Evolutionary conservation across 257 asterid genomes (phyloP).

Genomic region (Ligustrum vulgare): DNA sequence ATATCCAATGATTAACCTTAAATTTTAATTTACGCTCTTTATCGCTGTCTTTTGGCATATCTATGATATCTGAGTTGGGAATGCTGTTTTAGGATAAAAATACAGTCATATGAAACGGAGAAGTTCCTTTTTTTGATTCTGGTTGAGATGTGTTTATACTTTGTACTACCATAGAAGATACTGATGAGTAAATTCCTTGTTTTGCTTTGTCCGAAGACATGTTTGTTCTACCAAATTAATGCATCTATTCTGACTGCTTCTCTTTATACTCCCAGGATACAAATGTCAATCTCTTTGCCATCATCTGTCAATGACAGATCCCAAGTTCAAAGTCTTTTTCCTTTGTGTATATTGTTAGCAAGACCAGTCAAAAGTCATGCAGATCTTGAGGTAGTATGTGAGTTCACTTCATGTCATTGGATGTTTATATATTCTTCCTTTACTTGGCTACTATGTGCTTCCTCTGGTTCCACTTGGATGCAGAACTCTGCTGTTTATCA

Average conservation of each 20-base stretch:
- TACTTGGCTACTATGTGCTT: constrained; percentile 20
- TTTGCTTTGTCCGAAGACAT: not conserved
- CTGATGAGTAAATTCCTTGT: constrained; percentile 17
- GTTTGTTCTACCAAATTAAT: constrained; percentile 16
- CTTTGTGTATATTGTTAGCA: constrained; percentile 82
- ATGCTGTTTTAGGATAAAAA: no score
- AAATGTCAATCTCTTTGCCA: constrained; percentile 75
- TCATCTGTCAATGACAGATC: constrained; percentile 61
- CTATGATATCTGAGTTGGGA: no score
- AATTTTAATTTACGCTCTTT: not conserved
- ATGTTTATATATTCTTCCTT: constrained; percentile 20
- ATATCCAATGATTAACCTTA: not conserved
- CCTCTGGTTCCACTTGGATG: constrained; percentile 34
- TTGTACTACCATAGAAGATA: not conserved
- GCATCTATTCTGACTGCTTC: constrained; percentile 6
- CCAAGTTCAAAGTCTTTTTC: constrained; percentile 66
- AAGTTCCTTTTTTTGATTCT: not conserved
- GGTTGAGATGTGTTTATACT: not conserved
- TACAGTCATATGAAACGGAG: no score
- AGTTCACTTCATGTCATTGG: constrained; percentile 19
- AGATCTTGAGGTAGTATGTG: constrained; percentile 59
- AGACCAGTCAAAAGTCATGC: constrained; percentile 60
- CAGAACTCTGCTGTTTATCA: constrained; percentile 73
- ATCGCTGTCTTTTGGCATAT: not conserved
- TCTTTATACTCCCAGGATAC: constrained; percentile 53